A percentile compares a stretch with the other conserved stretches of the same genome.
These are phyloP conservation scores for Leptomonas pyrrhocoris DNA, from an alignment of 208 protist genomes.

Conservation along the genomic window DNA sequence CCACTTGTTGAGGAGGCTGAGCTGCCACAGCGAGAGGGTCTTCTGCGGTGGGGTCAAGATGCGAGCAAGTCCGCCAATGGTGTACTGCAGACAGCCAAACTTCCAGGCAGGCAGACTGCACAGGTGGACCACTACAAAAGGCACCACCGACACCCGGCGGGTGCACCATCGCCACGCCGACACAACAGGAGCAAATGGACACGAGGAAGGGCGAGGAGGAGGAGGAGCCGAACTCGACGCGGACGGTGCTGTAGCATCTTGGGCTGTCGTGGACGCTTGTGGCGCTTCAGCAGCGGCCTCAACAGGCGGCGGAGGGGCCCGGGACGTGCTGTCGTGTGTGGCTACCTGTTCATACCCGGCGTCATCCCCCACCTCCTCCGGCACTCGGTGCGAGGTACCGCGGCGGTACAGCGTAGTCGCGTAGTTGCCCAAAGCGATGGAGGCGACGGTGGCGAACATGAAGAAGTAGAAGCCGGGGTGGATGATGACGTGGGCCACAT, in stretches of 20 bases:
- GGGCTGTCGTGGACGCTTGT: background rate
- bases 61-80: conserved; percentile 36
- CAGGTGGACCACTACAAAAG: conserved; percentile 12
- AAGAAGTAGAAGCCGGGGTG: conserved; percentile 67
- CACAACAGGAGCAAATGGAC: too few relatives aligned
- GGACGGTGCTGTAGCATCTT: background rate
- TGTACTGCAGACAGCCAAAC: conserved; percentile 40
- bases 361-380: background rate
- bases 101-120: conserved; percentile 45
- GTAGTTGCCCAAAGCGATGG: conserved; percentile 73
- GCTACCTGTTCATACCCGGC: background rate
- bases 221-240: too few relatives aligned
- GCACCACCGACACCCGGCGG: background rate
- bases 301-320: background rate
- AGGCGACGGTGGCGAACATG: conserved; percentile 50
- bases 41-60: conserved; percentile 24
- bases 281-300: background rate
- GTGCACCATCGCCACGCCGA: background rate
- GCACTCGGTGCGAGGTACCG: conserved; percentile 33
- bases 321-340: background rate
- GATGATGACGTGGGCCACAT: conserved; percentile 47
- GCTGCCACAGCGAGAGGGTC: conserved; percentile 28
- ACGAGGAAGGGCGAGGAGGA: too few relatives aligned
- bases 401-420: conserved; percentile 54
- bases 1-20: conserved; percentile 24